Evolutionary conservation across 2,329 filamentous ascomycete genomes (phyloP), one percentile per base, ranked within the genome.

Genomic region (Diaporthe longicolla): DNA sequence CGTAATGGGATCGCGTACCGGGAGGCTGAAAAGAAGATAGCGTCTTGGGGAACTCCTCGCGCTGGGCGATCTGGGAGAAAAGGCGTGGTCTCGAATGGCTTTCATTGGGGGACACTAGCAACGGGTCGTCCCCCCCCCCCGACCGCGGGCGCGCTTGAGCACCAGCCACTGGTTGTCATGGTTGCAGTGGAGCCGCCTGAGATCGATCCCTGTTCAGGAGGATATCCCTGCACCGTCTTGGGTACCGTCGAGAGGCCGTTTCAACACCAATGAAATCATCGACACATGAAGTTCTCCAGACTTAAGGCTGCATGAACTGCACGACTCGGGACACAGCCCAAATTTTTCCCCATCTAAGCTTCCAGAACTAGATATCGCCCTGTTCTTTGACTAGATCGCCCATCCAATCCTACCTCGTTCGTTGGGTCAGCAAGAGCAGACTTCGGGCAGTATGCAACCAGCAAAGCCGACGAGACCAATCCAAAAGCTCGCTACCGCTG

Each of bases 401-500:
- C 43, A 32, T 52, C 43, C 32, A 54, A 43, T 26, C 29, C 55
- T 11, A 50, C 11, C 40, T 43, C 4, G 19, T 40, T 40, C 32
- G 8, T 55, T 35, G 55, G 9, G 45, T 29, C 11, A 58, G 24
- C 17, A 70, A 24, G 24, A 26, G 29, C 48, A 68, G 29, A 52
- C 21, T 32, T 17, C 61, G 24, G 29, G 29, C 68, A 59, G 66
- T 17, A 77, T 76, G 76, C 68, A 68, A 61, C 70, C 71, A 54
- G 65, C 43, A 75, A 72, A 81, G 74, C 79, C 83, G 40, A 79
- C 81, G 24, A 86, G 89, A 8, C 89, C 89, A 1, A 89, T 91
- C 72, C 86, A 89, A 77, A 89, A 86, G 75, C 85, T 91, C 73
- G 89, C 89, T 21, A 81, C 84, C 17, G 86, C 88, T n/a, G 86